Base-by-base conservation (phyloP, 768 basidiomycete genomes). In the Calocybe cyanea region DNA sequence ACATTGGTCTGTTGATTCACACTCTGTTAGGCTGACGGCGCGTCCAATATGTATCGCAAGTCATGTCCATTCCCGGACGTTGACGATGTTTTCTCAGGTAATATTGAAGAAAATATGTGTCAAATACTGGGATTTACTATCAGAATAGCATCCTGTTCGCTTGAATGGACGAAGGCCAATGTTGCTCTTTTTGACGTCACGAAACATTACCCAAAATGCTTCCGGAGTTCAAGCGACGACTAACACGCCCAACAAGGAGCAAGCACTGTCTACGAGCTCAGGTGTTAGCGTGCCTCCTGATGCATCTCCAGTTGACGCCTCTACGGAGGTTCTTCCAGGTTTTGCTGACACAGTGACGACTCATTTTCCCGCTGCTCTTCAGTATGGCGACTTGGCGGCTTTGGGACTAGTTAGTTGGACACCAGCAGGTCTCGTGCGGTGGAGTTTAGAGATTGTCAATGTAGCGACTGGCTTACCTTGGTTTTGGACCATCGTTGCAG, bases 401-500 rank as follows among this genome's bases (percentile, higher is more conserved):
- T 71, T 88, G 31, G 88, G 85, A 2, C 65, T 91, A 2, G 65
- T 72, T 13, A 60, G 69, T 14, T 87, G 80, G 78, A 68, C 76
- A 38, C 88, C 87, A 2, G 76, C 80, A 0, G 87, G 85, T 0
- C 52, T 85, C 25, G 67, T 81, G 15, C 72, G 76, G 34, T 80
- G 76, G 75, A 66, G 78, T 14, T 68, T 87, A 39, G 88, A 92
- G 61, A 51, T 80, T 38, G 62, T 89, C 43, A 80, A 91, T 51
- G 81, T 90, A 41, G 63, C 71, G 38, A 79, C 80, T 0, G 83
- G 81, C 30, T 64, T 92, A 48, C 83, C 86, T 0, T 93, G 92
- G 90, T 87, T 87, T 69, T 80, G 82, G 73, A 85, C 89, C 38
- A 87, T 93, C 63, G 64, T 91, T 35, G 68, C 66, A 4, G 80